Conservation (phyloP, 2,329 filamentous ascomycete genomes). For the Diaporthe aspalathi region DNA sequence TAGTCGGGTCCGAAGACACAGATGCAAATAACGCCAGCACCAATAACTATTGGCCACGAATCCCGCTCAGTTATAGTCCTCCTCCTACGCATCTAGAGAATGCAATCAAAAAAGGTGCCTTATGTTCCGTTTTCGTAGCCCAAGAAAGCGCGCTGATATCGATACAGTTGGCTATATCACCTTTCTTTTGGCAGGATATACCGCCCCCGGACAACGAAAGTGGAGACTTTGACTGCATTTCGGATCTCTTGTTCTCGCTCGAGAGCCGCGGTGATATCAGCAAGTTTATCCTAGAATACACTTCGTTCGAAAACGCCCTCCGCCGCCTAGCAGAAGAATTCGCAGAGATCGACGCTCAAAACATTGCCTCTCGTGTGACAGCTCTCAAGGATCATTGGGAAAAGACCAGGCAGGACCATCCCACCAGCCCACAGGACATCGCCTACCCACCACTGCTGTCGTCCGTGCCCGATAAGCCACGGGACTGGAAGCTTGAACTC, state of each 20-base stretch:
- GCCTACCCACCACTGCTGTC: background rate
- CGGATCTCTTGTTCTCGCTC: background rate
- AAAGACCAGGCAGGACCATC: background rate
- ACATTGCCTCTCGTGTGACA: background rate
- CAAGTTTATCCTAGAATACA: background rate
- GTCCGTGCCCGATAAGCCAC: background rate
- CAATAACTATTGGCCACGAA: too few species aligned
- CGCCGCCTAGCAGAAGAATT: background rate
- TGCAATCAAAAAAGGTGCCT: too few species aligned
- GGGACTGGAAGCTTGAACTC: background rate
- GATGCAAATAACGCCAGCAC: too few species aligned
- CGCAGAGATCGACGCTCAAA: background rate
- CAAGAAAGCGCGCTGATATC: background rate
- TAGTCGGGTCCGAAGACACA: too few species aligned
- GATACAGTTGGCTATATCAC: slow-evolving; percentile 4
- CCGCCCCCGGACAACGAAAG: background rate
- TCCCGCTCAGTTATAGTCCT: too few species aligned
- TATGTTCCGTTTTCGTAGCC: too few species aligned
- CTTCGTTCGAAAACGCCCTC: background rate
- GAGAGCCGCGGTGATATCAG: slow-evolving; percentile 7
- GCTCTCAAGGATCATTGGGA: slow-evolving; percentile 3
- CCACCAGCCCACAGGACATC: background rate
- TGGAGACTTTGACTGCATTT: slow-evolving; percentile 1
- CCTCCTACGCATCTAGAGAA: too few species aligned
- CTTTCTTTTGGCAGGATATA: background rate